A percentile compares a stretch with the other conserved stretches of the same genome.
These are phyloP conservation scores for Fonsecaea monophora DNA, from an alignment of 2,329 filamentous ascomycete genomes.

Conservation along the genomic window DNA sequence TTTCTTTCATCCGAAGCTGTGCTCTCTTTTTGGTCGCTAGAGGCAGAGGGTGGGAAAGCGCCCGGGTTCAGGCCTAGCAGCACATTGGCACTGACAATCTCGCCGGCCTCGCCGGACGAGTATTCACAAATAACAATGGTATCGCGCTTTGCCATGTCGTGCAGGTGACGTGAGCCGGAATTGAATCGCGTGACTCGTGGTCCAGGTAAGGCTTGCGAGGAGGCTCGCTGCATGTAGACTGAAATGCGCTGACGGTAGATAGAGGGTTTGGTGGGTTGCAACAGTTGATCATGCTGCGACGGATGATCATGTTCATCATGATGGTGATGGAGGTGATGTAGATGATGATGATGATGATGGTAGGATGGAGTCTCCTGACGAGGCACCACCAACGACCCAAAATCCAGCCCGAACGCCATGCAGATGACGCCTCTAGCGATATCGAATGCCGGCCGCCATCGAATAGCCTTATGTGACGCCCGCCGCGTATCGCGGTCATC, in stretches of 20 bases:
- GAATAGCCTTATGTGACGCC: conserved; percentile 25
- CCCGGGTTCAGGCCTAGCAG: conserved; percentile 20
- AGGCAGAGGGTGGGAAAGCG: neutral
- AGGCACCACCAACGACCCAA: conserved; percentile 15
- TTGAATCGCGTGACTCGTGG: conserved; percentile 18
- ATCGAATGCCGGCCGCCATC: conserved; percentile 25
- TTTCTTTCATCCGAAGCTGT: no score
- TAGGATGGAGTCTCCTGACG: neutral
- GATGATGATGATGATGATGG: no score
- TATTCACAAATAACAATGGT: conserved; percentile 28
- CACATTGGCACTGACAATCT: conserved; percentile 13
- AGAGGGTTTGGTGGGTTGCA: conserved; percentile 3
- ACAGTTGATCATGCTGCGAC: neutral
- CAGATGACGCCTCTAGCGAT: conserved; percentile 23
- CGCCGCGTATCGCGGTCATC: conserved; percentile 14
- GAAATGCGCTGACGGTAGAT: conserved; percentile 22
- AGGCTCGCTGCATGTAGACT: conserved; percentile 27
- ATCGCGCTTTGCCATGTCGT: conserved; percentile 20
- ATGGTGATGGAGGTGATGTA: neutral
- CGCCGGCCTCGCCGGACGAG: conserved; percentile 20
- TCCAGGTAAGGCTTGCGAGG: conserved; percentile 7
- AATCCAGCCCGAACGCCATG: conserved; percentile 28
- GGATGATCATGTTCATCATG: neutral
- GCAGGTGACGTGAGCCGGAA: conserved; percentile 9
- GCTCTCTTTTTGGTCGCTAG: neutral